Evolutionary conservation across 176 grass and related monocot species (phyloP).

Genomic region (Ensete ventricosum): DNA sequence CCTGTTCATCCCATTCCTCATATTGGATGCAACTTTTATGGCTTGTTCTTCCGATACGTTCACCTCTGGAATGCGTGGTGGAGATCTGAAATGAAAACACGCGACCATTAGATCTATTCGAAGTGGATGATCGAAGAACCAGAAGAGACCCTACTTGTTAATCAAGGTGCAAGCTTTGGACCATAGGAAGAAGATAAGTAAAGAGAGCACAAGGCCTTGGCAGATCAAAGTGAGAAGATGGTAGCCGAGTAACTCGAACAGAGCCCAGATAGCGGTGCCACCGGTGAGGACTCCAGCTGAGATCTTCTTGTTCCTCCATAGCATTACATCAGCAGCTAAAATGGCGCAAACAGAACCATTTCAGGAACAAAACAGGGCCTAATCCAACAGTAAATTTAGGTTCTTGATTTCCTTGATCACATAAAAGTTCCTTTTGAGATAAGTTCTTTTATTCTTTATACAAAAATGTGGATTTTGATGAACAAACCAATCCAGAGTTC

Average conservation of each 20-base stretch:
- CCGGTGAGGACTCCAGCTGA: conserved; percentile 68
- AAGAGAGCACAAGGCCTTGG: conserved; percentile 71
- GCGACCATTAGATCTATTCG: background rate
- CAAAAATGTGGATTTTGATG: too few relatives aligned
- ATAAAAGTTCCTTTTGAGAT: background rate
- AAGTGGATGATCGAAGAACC: background rate
- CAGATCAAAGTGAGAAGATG: conserved; percentile 65
- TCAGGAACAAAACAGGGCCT: background rate
- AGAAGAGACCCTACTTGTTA: conserved; percentile 47
- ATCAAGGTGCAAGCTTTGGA: conserved; percentile 69
- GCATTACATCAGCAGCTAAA: conserved; percentile 78
- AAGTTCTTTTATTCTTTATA: too few relatives aligned
- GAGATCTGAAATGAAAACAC: conserved; percentile 37
- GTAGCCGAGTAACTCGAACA: conserved; percentile 78
- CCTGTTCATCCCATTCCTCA: conserved; percentile 65
- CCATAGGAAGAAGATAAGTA: conserved; percentile 76
- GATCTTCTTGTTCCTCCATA: conserved; percentile 91
- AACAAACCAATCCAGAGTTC: too few relatives aligned
- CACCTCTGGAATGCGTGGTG: conserved; percentile 51
- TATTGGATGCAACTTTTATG: conserved; percentile 48
- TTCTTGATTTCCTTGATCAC: background rate
- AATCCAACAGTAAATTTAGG: background rate
- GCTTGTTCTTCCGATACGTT: conserved; percentile 60
- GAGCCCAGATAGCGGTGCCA: conserved; percentile 55
- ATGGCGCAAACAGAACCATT: conserved; percentile 14